A percentile compares a stretch with the other conserved stretches of the same genome.
Evolutionary conservation across 2,329 filamentous ascomycete genomes (phyloP).

Genomic region (Sclerotiophoma versabilis): DNA sequence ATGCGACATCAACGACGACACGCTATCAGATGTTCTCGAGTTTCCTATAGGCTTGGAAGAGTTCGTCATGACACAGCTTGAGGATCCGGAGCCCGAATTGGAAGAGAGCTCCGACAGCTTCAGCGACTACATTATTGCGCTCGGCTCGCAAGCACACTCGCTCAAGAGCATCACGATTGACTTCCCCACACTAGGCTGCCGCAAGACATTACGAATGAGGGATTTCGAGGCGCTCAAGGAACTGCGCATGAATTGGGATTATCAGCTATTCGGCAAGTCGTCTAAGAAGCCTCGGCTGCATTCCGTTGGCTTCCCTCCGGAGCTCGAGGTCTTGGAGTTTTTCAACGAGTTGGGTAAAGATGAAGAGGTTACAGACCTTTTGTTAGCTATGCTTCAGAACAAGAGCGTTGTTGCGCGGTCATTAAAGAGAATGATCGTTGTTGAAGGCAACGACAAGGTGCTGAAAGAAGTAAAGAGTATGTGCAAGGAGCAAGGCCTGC

Average conservation of each 20-base stretch:
- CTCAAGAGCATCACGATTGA: slow-evolving; percentile 41
- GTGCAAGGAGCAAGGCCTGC: slow-evolving; percentile 29
- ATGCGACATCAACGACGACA: slow-evolving; percentile 45
- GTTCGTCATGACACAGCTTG: slow-evolving; percentile 42
- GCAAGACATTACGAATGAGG: slow-evolving; percentile 40
- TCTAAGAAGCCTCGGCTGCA: slow-evolving; percentile 42
- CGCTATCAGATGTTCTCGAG: slow-evolving; percentile 40
- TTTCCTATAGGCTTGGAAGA: slow-evolving; percentile 41
- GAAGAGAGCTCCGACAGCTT: slow-evolving; percentile 44
- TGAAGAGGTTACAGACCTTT: slow-evolving; percentile 38
- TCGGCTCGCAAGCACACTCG: slow-evolving; percentile 38
- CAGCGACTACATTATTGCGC: slow-evolving; percentile 41
- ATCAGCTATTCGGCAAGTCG: slow-evolving; percentile 43
- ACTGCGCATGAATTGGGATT: slow-evolving; percentile 41
- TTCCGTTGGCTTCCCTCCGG: slow-evolving; percentile 39
- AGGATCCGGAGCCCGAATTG: slow-evolving; percentile 39
- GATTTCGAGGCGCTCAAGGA: slow-evolving; percentile 36
- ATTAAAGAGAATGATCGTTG: slow-evolving; percentile 35
- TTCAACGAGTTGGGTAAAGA: slow-evolving; percentile 44
- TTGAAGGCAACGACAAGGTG: slow-evolving; percentile 35
- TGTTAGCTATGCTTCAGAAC: slow-evolving; percentile 36
- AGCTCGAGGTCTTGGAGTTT: slow-evolving; percentile 39
- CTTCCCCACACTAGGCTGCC: slow-evolving; percentile 34
- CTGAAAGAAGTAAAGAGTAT: slow-evolving; percentile 32
- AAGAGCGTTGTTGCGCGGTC: slow-evolving; percentile 35